A percentile compares a stretch with the other conserved stretches of the same genome.
Conservation (phyloP, 352 stramenopile species). For the Pythium aristosporum region DNA sequence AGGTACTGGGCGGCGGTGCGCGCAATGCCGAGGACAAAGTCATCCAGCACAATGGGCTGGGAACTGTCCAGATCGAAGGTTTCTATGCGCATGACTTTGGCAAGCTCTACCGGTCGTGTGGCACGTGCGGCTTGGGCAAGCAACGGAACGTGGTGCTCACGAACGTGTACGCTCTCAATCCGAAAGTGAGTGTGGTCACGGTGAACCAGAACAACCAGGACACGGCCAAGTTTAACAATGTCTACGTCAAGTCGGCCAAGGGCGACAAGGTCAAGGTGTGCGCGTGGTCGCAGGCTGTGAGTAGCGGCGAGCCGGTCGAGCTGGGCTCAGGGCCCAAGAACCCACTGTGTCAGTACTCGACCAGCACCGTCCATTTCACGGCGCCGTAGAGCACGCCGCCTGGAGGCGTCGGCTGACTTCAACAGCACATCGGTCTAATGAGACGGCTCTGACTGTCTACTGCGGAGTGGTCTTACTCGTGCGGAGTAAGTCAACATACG, state of each 20-base stretch:
- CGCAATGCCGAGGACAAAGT: conserved; percentile 48
- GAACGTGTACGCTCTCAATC: conserved; percentile 31
- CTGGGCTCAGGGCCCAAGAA: conserved; percentile 11
- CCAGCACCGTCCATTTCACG: conserved; percentile 10
- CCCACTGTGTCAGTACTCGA: conserved; percentile 19
- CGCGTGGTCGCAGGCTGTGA: conserved; percentile 18
- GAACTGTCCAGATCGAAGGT: conserved; percentile 25
- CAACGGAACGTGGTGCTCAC: conserved; percentile 26
- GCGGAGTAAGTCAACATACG: neutral
- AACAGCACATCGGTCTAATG: conserved; percentile 4
- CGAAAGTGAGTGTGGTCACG: conserved; percentile 25
- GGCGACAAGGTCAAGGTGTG: conserved; percentile 26
- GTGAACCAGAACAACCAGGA: conserved; percentile 34
- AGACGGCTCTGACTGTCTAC: neutral
- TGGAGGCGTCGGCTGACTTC: neutral
- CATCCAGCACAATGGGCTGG: conserved; percentile 47
- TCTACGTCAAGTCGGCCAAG: conserved; percentile 27
- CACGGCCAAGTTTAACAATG: conserved; percentile 26
- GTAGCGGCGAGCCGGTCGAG: conserved; percentile 17
- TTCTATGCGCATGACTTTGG: conserved; percentile 33
- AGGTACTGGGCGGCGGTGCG: conserved; percentile 37
- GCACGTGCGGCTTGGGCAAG: conserved; percentile 36
- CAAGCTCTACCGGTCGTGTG: conserved; percentile 44
- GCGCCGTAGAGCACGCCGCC: neutral
- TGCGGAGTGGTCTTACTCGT: too few species aligned